Base-by-base conservation (phyloP, 176 grass and related monocot species). In the Paspalum notatum region DNA sequence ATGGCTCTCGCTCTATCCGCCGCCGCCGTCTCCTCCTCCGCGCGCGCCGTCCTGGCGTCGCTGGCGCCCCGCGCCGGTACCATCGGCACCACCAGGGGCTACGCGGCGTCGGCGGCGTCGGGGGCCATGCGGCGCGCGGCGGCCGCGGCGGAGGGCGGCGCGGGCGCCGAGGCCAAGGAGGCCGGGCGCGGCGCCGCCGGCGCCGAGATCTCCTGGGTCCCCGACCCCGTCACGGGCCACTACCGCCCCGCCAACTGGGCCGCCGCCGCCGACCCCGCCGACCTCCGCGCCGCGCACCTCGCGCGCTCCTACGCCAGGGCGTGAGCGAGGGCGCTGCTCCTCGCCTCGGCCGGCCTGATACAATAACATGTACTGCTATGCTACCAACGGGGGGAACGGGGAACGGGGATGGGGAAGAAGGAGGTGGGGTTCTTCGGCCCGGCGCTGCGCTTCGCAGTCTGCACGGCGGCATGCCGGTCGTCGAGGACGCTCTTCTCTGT, bases 181-280 rank as follows among this genome's bases (percentile, higher is more conserved):
- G 70, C 76, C 37, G 71, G 46, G 3, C 76, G 76, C 61, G 26
- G 25, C 42, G 18, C 66, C 40, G 76, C 78, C 10, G 37, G 56
- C 17, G 32, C n/a, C 15, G 76, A 80, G 74, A 65, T 65, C 8
- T 74, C 92, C 1, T 94, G 92, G 92, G 76, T 91, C 7, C 92
- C 92, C 0, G 92, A 94, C 82, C 92, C 92, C 16, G 86, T 94
- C 3, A 94, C 89, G 2, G 92, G 92, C 0, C 87, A 94, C 83
- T 94, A 91, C 89, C 80, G 89, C 58, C 92, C 92, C 18, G 21
- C 71, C 54, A 94, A 87, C 72, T 77, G 72, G 40, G 39, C 62
- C 6, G 73, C 66, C 1, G 55, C 71, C 59, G 71, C 49, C 59
- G 92, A 94, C 78, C 79, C 92, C 17, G 92, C 92, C 58, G 92